Conservation (phyloP, 345 rosid species). For the Salix exigua region DNA sequence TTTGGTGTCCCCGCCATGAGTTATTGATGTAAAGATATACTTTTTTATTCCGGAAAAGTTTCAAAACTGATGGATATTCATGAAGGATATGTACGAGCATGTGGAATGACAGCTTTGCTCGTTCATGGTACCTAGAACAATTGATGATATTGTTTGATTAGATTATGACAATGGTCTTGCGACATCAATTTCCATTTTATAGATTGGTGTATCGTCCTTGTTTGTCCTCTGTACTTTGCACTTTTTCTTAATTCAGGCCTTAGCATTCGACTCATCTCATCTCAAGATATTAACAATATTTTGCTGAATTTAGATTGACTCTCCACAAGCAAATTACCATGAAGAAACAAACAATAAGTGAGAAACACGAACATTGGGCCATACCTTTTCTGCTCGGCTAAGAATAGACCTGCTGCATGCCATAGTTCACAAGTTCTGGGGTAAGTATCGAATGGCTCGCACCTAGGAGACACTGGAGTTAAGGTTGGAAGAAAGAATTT, state of each 20-base stretch:
- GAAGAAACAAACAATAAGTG: background rate
- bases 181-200: background rate
- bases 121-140: background rate
- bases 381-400: too few relatives aligned
- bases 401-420: slow-evolving; percentile 61
- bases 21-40: background rate
- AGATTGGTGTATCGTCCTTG: background rate
- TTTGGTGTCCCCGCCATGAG: too few relatives aligned
- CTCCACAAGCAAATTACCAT: too few relatives aligned
- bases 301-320: background rate
- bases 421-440: slow-evolving; percentile 63
- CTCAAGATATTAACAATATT: background rate
- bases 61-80: background rate
- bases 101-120: too few relatives aligned
- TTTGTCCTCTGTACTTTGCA: background rate
- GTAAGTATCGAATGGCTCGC: slow-evolving; percentile 65
- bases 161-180: background rate
- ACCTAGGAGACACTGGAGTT: slow-evolving; percentile 26
- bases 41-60: background rate
- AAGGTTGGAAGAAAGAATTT: background rate
- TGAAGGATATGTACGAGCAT: background rate
- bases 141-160: background rate
- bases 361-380: background rate
- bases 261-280: background rate
- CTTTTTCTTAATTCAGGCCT: background rate